Conservation (phyloP, 2,329 filamentous ascomycete species). For the Ophiostoma australiae region DNA sequence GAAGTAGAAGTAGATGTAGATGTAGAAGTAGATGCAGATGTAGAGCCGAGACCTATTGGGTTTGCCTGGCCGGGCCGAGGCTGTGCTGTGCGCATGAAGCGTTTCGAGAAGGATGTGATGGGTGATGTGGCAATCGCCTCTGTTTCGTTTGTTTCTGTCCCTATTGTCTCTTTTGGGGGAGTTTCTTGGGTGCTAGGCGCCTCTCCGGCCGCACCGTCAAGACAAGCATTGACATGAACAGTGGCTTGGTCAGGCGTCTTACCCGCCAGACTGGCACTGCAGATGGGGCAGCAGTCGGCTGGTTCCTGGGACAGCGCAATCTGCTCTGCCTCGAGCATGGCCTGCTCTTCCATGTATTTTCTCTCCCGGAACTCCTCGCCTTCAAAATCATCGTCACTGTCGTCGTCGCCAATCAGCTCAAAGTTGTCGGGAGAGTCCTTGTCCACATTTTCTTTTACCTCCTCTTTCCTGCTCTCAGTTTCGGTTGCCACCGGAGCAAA, state of each 20-base stretch:
- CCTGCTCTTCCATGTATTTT: conserved; percentile 72
- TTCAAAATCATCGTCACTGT: conserved; percentile 42
- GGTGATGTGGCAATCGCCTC: conserved; percentile 14
- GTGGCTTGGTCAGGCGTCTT: conserved; percentile 63
- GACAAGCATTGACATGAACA: conserved; percentile 84
- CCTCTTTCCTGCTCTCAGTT: conserved; percentile 27
- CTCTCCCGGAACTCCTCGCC: conserved; percentile 50
- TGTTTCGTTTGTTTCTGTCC: background rate
- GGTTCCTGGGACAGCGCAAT: conserved; percentile 33
- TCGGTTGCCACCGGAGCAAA: conserved; percentile 1
- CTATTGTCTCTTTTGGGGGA: background rate
- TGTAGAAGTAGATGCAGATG: conserved; percentile 19
- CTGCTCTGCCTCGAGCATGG: conserved; percentile 55
- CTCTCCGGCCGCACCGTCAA: conserved; percentile 53
- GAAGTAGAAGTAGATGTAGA: conserved; percentile 20
- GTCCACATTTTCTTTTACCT: conserved; percentile 33
- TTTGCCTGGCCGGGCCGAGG: conserved; percentile 76
- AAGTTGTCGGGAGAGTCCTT: conserved; percentile 45
- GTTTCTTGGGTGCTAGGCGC: background rate
- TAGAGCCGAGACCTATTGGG: conserved; percentile 57
- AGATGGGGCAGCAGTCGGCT: conserved; percentile 66
- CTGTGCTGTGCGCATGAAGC: conserved; percentile 63
- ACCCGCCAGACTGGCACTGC: conserved; percentile 58
- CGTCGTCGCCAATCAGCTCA: conserved; percentile 44
- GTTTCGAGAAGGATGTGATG: conserved; percentile 43